Conservation (phyloP, 345 rosid genomes). For the Leavenworthia alabamica region DNA sequence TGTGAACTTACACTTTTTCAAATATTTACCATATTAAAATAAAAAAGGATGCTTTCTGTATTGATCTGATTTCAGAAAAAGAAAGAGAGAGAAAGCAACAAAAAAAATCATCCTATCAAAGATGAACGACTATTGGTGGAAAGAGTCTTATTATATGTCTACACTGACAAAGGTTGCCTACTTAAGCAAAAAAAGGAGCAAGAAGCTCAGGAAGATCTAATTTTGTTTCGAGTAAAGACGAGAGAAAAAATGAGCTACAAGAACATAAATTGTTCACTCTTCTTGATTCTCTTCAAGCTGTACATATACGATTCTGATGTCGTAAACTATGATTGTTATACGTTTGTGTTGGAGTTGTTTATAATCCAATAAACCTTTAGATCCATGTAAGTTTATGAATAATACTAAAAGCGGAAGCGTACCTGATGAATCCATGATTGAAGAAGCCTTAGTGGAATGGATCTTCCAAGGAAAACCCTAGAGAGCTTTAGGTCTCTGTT, state of each 20-base stretch:
- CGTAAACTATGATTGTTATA: constrained; percentile 1
- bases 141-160: not conserved
- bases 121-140: not conserved
- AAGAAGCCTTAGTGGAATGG: too few species aligned
- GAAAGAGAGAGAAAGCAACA: too few species aligned
- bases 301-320: constrained; percentile 3
- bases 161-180: not conserved
- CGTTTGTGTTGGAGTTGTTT: too few species aligned
- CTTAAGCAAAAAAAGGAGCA: not conserved
- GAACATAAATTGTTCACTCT: not conserved
- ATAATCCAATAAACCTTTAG: too few species aligned
- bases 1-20: not conserved
- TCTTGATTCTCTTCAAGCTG: not conserved
- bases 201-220: not conserved
- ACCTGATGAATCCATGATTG: too few species aligned
- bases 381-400: too few species aligned
- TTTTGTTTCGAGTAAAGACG: not conserved
- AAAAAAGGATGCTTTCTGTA: not conserved
- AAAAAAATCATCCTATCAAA: too few species aligned
- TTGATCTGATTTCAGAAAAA: not conserved
- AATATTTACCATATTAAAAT: not conserved
- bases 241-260: constrained; percentile 6
- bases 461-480: too few species aligned
- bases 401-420: too few species aligned
- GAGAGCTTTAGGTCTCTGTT: too few species aligned